Conservation (phyloP, 495 filamentous ascomycete genomes). For the Antarctomyces pellizariae region DNA sequence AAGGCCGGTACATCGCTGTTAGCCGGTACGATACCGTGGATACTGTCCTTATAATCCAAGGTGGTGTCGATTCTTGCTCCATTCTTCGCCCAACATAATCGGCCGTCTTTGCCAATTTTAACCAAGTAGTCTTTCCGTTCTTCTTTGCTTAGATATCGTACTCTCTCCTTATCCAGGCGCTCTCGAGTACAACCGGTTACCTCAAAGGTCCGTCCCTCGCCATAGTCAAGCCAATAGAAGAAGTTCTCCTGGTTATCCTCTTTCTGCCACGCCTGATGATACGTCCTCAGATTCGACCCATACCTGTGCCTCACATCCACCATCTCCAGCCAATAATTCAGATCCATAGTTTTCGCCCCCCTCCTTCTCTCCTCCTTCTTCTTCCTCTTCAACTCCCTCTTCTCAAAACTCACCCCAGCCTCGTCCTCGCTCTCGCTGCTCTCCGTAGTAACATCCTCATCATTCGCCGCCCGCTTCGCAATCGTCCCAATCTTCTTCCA, state of each 20-base stretch:
- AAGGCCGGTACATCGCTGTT: constrained; percentile 35
- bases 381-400: constrained; percentile 16
- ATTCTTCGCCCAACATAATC: constrained; percentile 63
- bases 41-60: constrained; percentile 50
- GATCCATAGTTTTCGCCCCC: constrained; percentile 55
- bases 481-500: constrained; percentile 55
- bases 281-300: constrained; percentile 59
- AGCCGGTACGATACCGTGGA: constrained; percentile 47
- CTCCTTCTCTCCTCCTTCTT: constrained; percentile 23
- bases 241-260: constrained; percentile 63
- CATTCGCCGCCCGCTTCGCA: constrained; percentile 42
- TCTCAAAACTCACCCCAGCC: constrained; percentile 15
- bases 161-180: constrained; percentile 39
- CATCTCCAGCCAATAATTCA: constrained; percentile 87
- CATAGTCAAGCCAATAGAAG: constrained; percentile 89
- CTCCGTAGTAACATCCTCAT: constrained; percentile 26
- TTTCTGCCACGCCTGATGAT: constrained; percentile 67
- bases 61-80: constrained; percentile 51
- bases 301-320: constrained; percentile 78
- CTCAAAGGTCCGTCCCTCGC: constrained; percentile 37
- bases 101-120: constrained; percentile 37
- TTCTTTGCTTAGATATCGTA: constrained; percentile 50
- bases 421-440: constrained; percentile 14
- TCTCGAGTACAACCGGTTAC: constrained; percentile 37
- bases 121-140: constrained; percentile 54